Evolutionary conservation across 2,329 filamentous ascomycete genomes (phyloP).

Genomic region (Colletotrichum melonis): DNA sequence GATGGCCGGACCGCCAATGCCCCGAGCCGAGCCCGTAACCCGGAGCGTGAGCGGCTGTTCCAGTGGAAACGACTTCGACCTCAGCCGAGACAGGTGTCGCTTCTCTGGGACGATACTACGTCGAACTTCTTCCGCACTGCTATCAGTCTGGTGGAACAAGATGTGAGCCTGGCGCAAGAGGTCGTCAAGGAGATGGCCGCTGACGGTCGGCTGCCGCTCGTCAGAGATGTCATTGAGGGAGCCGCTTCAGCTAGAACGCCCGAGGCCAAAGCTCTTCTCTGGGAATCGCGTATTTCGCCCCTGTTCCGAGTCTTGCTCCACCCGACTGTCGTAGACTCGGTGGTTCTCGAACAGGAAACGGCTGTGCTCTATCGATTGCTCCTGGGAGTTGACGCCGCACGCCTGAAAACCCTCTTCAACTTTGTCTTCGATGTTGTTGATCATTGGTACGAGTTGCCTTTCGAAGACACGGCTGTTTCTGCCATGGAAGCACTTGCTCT

Average conservation of each 20-base stretch:
- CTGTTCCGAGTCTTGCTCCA: constrained; percentile 51
- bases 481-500: constrained; percentile 41
- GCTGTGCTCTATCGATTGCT: constrained; percentile 48
- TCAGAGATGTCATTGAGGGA: constrained; percentile 5
- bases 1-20: not conserved
- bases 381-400: constrained; percentile 45
- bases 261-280: not conserved
- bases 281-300: constrained; percentile 36
- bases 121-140: constrained; percentile 10
- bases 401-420: constrained; percentile 46
- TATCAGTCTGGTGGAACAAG: not conserved
- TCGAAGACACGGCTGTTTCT: constrained; percentile 18
- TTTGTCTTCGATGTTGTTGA: constrained; percentile 42
- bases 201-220: not conserved
- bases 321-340: constrained; percentile 47
- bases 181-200: constrained; percentile 16
- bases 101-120: not conserved
- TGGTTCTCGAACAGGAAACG: constrained; percentile 51
- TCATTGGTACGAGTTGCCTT: constrained; percentile 29
- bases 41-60: constrained; percentile 1
- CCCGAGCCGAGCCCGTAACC: not conserved
- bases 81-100: not conserved
- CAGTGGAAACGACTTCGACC: constrained; percentile 17
- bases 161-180: constrained; percentile 17
- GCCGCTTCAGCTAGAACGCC: not conserved